Conservation (phyloP, 805 yeast species). For the Zygosaccharomyces bailii region DNA sequence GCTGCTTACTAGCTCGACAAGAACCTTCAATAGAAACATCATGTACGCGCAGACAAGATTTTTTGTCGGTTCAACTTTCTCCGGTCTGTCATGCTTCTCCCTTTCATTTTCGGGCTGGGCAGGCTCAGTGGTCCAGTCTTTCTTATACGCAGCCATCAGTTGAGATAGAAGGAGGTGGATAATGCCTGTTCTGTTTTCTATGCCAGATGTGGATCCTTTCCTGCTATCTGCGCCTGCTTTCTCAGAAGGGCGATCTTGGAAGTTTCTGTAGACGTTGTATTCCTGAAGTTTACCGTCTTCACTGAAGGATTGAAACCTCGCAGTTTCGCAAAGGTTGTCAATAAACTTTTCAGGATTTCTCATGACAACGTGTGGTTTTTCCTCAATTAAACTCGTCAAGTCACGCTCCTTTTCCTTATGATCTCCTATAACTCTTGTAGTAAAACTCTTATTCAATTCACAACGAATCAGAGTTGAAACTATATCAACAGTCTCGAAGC, state of each 20-base stretch:
- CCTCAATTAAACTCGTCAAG: conserved; percentile 46
- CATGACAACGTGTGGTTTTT: conserved; percentile 44
- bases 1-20: conserved; percentile 71
- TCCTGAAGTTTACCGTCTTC: conserved; percentile 35
- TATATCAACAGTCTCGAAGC: conserved; percentile 59
- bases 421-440: conserved; percentile 34
- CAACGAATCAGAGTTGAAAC: conserved; percentile 47
- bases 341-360: conserved; percentile 50
- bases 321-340: conserved; percentile 41
- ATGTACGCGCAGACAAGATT: conserved; percentile 63
- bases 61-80: conserved; percentile 40
- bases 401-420: conserved; percentile 41
- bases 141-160: conserved; percentile 48
- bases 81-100: conserved; percentile 29
- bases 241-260: conserved; percentile 21
- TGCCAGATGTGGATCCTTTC: conserved; percentile 15
- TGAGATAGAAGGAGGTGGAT: conserved; percentile 62
- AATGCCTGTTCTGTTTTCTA: conserved; percentile 48
- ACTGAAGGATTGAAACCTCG: conserved; percentile 45
- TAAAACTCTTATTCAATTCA: conserved; percentile 48
- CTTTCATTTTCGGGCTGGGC: conserved; percentile 21
- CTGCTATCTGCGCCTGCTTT: conserved; percentile 22
- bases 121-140: conserved; percentile 44
- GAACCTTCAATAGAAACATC: conserved; percentile 60
- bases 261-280: conserved; percentile 28